Conservation (phyloP, 2,329 filamentous ascomycete species). For the Lojkania enalia region DNA sequence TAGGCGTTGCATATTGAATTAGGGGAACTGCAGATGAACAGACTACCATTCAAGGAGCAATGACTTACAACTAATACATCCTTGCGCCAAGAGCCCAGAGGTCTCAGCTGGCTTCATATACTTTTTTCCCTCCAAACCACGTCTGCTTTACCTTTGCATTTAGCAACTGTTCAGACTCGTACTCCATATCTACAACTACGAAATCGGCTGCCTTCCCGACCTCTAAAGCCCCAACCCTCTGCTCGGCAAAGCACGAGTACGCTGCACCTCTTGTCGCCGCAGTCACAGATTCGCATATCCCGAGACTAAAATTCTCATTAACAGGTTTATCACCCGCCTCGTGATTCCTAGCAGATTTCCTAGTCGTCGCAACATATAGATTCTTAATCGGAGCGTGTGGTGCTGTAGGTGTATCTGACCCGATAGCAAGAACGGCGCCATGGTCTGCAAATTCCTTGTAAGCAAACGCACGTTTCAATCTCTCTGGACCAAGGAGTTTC, state of each 20-base stretch:
- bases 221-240: slow-evolving; percentile 57
- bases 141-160: slow-evolving; percentile 55
- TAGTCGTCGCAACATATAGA: slow-evolving; percentile 62
- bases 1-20: too few relatives aligned
- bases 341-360: slow-evolving; percentile 58
- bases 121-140: slow-evolving; percentile 54
- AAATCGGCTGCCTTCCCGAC: slow-evolving; percentile 62
- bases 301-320: slow-evolving; percentile 59
- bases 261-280: slow-evolving; percentile 61
- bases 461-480: slow-evolving; percentile 63
- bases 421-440: slow-evolving; percentile 60
- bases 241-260: slow-evolving; percentile 62
- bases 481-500: slow-evolving; percentile 56
- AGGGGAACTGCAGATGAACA: too few relatives aligned
- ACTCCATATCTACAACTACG: slow-evolving; percentile 57
- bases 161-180: slow-evolving; percentile 53
- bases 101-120: too few relatives aligned
- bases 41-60: too few relatives aligned
- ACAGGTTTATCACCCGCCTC: slow-evolving; percentile 45
- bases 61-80: too few relatives aligned
- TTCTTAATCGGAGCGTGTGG: slow-evolving; percentile 60
- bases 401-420: slow-evolving; percentile 63
- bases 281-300: slow-evolving; percentile 57
- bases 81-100: too few relatives aligned
- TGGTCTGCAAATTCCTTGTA: slow-evolving; percentile 63